phyloP scores from a whole-genome alignment of 2,329 filamentous ascomycete genomes.

The Monascus ruber region DNA sequence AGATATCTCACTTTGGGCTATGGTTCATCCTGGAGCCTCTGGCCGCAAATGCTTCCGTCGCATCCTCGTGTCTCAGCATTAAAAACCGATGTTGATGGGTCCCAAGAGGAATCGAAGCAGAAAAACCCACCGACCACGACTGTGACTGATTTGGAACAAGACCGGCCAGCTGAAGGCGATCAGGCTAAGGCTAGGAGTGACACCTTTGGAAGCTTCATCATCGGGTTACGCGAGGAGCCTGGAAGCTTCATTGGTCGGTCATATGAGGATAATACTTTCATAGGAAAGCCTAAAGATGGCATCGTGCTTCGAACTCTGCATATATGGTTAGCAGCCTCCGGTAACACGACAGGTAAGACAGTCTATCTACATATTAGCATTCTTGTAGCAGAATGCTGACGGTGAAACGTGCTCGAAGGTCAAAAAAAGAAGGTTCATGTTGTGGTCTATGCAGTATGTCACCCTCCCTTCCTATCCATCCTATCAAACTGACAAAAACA shows the following conservation, averaged over 20 bases:
- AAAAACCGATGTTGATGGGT: slow-evolving; percentile 5
- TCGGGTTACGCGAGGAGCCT: slow-evolving; percentile 33
- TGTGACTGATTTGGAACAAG: too few species aligned
- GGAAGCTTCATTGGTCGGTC: slow-evolving; percentile 3
- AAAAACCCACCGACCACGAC: not conserved
- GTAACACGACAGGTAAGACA: not conserved
- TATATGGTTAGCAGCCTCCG: slow-evolving; percentile 14
- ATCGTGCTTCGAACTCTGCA: slow-evolving; percentile 27
- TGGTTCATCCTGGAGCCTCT: slow-evolving; percentile 36
- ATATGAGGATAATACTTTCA: slow-evolving; percentile 4
- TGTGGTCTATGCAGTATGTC: slow-evolving; percentile 32
- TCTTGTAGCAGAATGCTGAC: not conserved
- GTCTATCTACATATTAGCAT: too few species aligned
- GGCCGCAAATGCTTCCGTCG: slow-evolving; percentile 17
- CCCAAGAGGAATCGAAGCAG: slow-evolving; percentile 1
- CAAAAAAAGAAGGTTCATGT: slow-evolving; percentile 21
- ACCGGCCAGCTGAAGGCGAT: slow-evolving; percentile 1
- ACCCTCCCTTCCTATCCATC: not conserved
- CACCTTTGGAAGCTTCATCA: slow-evolving; percentile 26
- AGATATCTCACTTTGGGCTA: slow-evolving; percentile 41
- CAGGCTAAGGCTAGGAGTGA: slow-evolving; percentile 11
- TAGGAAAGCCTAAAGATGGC: slow-evolving; percentile 15
- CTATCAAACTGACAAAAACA: slow-evolving; percentile 1
- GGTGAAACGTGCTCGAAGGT: not conserved
- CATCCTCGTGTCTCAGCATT: slow-evolving; percentile 16